Base-by-base conservation (phyloP, 2,329 filamentous ascomycete species). In the Plenodomus biglobosus region DNA sequence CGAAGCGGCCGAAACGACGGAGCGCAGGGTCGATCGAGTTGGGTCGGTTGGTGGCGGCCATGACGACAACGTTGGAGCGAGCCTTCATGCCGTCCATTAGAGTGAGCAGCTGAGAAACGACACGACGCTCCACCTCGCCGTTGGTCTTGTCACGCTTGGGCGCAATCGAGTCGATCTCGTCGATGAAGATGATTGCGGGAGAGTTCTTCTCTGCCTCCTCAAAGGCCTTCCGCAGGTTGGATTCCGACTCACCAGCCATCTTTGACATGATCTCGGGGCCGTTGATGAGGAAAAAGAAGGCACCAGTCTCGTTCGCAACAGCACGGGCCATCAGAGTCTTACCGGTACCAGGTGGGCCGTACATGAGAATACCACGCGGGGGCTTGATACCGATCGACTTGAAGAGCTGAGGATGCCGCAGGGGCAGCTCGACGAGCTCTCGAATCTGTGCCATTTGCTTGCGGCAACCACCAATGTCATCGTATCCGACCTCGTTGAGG, bases 21-120 rank as follows among this genome's bases (percentile, higher is more conserved):
- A 99, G 88, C 50, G 94, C 94, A 56, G 94, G 94, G 66, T 99
- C 94, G 71, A 99, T 96, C 2, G 94, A 97, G 83, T 97, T 97
- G 64, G 94, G 94, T 60, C 94, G 86, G 83, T 99, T 99, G 65
- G 94, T 99, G 66, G 94, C 94, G 46, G 94, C 94, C 94, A 99
- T 97, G 68, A 99, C 94, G 24, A 97, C 92, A 37, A 99, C 88
- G 75, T 97, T 97, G 71, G 92, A 96, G 58, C 94, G 91, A 57
- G 94, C 90, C 86, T 97, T 97, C 94, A 99, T 97, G 71, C 94
- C 94, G 75, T 99, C 94, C 94, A 97, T 97, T 73, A 97, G 86
- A 15, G 94, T 97, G 71, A 89, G 81, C 53, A 99, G 85, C 80
- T 97, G 94, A 44, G 94, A 97, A 38, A 99, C 94, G 44, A 97